Evolutionary conservation across 768 basidiomycete genomes (phyloP), one percentile per base, ranked within the genome.

Genomic region (Clitopilus passeckerianus): DNA sequence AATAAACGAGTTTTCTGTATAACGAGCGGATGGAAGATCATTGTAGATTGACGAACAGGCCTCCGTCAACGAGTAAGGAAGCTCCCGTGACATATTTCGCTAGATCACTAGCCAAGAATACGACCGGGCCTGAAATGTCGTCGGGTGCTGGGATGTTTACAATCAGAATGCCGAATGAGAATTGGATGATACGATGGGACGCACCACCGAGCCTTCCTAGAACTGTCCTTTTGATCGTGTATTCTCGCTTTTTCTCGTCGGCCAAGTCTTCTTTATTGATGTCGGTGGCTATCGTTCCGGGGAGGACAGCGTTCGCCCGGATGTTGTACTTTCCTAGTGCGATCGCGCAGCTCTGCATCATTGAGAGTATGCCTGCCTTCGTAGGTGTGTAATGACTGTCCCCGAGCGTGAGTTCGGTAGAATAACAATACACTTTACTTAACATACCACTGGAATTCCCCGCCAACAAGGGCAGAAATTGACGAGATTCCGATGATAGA

Each of bases 341-440:
- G 44, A 90, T 83, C 4, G 90, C 88, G 64, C 86, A 87, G 61
- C 85, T 87, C 70, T 91, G 87, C 89, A 91, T 92, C 63, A 92
- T 71, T 27, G 85, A 87, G 46, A 88, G 80, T 56, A 91, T 84
- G 1, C 86, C 89, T 1, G 90, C 90, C 67, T 92, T 90, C 5
- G 90, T 91, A 5, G 89, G 89, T 2, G 87, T 89, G 65, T 91
- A 92, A 67, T 90, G 89, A 56, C 84, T 84, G 41, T 18, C 57
- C 24, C 56, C 20, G 16, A n/a, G 22, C 6, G 41, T 22, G 56
- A 30, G 7, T 7, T 30, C 27, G 3, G 27, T 7, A 30, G 27
- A 30, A 53, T 50, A 41, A 27, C 43, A 27, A 44, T 54, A 60
- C 24, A 41, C 43, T 52, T 34, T 27, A 24, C 22, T 16, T 34